Evolutionary conservation across 768 basidiomycete genomes (phyloP).

Genomic region (Xanthoconium stramineum): DNA sequence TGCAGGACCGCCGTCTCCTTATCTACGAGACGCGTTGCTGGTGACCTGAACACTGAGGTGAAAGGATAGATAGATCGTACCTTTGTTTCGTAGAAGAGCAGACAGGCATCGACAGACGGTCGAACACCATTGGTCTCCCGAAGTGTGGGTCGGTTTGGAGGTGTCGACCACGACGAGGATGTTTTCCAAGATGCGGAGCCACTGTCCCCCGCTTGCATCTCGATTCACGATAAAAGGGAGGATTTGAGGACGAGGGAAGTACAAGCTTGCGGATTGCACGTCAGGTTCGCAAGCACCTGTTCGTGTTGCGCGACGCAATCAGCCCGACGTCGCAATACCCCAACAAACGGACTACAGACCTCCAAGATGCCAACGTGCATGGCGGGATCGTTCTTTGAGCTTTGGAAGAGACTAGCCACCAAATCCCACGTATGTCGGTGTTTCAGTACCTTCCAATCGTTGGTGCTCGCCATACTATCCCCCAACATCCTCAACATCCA

Average conservation of each 20-base stretch:
- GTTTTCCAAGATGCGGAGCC: constrained; percentile 67
- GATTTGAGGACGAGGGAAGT: constrained; percentile 70
- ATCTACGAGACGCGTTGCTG: constrained; percentile 7
- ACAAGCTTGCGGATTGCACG: constrained; percentile 64
- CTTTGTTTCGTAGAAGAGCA: constrained; percentile 15
- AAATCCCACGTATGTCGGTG: constrained; percentile 88
- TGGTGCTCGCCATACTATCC: constrained; percentile 70
- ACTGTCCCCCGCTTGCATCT: constrained; percentile 58
- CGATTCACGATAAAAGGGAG: constrained; percentile 76
- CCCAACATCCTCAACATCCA: constrained; percentile 86
- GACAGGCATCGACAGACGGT: constrained; percentile 51
- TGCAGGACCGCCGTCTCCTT: constrained; percentile 14
- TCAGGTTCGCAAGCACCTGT: constrained; percentile 74
- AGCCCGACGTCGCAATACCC: background rate
- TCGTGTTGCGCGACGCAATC: background rate
- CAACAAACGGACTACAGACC: constrained; percentile 37
- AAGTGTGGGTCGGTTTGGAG: constrained; percentile 50
- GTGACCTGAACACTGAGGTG: background rate
- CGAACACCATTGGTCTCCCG: constrained; percentile 59
- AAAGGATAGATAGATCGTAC: background rate
- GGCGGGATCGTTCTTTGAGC: constrained; percentile 48
- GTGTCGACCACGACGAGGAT: constrained; percentile 49
- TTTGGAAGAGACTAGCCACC: constrained; percentile 77
- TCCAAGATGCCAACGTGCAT: constrained; percentile 64
- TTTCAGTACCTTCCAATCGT: constrained; percentile 81